Conservation (phyloP, 108 stramenopile genomes). For the Skeletonema marinoi region DNA sequence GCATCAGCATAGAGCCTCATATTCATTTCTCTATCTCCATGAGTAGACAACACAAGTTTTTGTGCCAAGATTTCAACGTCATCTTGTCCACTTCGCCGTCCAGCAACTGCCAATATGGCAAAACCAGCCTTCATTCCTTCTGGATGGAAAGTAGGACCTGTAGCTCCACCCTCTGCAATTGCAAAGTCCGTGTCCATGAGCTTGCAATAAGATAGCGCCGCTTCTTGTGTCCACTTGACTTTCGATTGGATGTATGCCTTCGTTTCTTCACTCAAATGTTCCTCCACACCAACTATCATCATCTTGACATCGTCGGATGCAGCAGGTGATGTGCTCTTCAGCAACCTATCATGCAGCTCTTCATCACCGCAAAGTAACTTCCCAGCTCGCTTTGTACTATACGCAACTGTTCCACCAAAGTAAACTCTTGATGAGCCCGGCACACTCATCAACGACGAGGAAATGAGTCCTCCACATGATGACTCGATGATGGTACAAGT, state of each 20-base stretch:
- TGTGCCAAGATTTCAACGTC: constrained; percentile 57
- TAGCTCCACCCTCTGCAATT: constrained; percentile 82
- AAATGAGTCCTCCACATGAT: constrained; percentile 78
- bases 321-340: constrained; percentile 5
- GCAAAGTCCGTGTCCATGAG: constrained; percentile 33
- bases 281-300: not conserved
- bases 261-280: constrained; percentile 37
- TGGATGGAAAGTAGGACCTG: constrained; percentile 84
- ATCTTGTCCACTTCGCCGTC: constrained; percentile 20
- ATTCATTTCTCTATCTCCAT: constrained; percentile 66
- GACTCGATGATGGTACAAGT: constrained; percentile 76
- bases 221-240: constrained; percentile 64
- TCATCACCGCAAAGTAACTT: constrained; percentile 61
- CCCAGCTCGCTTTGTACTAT: constrained; percentile 63
- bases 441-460: constrained; percentile 65
- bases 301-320: constrained; percentile 9
- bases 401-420: constrained; percentile 77
- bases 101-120: constrained; percentile 72
- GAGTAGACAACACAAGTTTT: constrained; percentile 54
- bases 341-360: constrained; percentile 45
- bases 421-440: constrained; percentile 75
- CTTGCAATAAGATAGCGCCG: constrained; percentile 67
- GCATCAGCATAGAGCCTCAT: constrained; percentile 84
- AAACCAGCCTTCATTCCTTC: constrained; percentile 68
- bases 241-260: constrained; percentile 70